phyloP scores from a whole-genome alignment of 768 basidiomycete genomes.

The Leccinum disarticulatum region DNA sequence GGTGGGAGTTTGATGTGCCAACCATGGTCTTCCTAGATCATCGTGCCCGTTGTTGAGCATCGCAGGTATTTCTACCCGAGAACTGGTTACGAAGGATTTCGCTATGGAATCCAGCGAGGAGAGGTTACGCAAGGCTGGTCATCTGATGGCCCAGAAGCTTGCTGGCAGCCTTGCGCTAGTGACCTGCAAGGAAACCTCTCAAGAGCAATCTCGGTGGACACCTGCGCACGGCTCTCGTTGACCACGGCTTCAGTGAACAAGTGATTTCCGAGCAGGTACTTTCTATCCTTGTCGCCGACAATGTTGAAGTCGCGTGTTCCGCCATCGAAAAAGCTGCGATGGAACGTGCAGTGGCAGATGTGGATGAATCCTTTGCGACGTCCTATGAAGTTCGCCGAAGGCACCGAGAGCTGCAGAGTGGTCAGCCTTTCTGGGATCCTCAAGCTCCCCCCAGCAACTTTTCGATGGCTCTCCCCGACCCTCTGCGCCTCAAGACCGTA shows the following conservation, averaged over 20 bases:
- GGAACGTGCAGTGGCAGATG: conserved; percentile 90
- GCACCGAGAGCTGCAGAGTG: conserved; percentile 78
- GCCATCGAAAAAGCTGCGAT: conserved; percentile 98
- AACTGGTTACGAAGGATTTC: conserved; percentile 96
- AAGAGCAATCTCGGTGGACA: conserved; percentile 89
- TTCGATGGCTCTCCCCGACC: conserved; percentile 76
- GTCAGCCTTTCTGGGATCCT: conserved; percentile 89
- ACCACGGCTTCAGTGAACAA: conserved; percentile 89
- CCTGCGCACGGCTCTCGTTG: conserved; percentile 76
- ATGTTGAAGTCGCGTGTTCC: conserved; percentile 88
- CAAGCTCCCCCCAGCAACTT: conserved; percentile 70
- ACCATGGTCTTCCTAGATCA: conserved; percentile 56
- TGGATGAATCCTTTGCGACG: conserved; percentile 82
- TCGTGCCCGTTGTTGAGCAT: conserved; percentile 99
- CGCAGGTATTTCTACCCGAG: conserved; percentile 94
- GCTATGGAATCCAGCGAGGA: conserved; percentile 90
- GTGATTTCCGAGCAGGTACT: conserved; percentile 81
- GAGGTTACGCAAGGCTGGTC: conserved; percentile 87
- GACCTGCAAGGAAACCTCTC: conserved; percentile 96
- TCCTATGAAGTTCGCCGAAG: conserved; percentile 84
- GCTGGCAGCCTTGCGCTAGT: conserved; percentile 96
- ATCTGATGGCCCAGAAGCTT: conserved; percentile 95
- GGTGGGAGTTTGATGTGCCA: neutral
- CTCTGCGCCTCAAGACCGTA: conserved; percentile 77
- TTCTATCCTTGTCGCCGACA: conserved; percentile 81